phyloP scores from a whole-genome alignment of 129 eudicot species.

The Glebionis coronaria region DNA sequence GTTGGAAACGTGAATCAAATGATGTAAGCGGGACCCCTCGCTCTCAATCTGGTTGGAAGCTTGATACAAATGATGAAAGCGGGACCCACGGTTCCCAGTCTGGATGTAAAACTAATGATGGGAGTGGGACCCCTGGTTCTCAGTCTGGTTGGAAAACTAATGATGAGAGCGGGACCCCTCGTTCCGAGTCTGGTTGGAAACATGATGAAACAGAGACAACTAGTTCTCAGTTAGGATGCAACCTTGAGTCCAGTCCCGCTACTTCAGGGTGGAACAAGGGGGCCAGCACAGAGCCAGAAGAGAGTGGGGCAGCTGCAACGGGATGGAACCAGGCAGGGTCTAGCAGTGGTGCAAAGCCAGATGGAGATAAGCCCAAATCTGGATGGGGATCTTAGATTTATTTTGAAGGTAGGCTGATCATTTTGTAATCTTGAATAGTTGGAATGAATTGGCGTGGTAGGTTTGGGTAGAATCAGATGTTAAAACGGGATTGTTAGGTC shows the following conservation, averaged over 20 bases:
- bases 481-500: too few relatives aligned
- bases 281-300: not conserved
- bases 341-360: slow-evolving; percentile 5
- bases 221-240: slow-evolving; percentile 6
- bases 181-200: slow-evolving; percentile 7
- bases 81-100: not conserved
- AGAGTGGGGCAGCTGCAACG: not conserved
- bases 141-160: slow-evolving; percentile 15
- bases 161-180: slow-evolving; percentile 21
- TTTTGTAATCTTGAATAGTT: slow-evolving; percentile 1
- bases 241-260: not conserved
- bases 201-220: slow-evolving; percentile 13
- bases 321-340: slow-evolving; percentile 14
- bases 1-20: slow-evolving; percentile 15
- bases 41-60: slow-evolving; percentile 12
- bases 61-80: not conserved
- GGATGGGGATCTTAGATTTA: slow-evolving; percentile 6
- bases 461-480: not conserved
- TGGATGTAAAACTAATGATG: slow-evolving; percentile 9
- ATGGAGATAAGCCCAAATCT: not conserved
- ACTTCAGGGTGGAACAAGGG: not conserved
- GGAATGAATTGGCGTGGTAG: not conserved
- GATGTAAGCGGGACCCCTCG: slow-evolving; percentile 20
- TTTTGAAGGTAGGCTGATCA: not conserved
- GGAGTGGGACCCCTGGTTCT: slow-evolving; percentile 13